Percentiles rank a stretch among this genome's conserved stretches.
Conservation (phyloP, 139 green algal species). For the Chlorella sp. region DNA sequence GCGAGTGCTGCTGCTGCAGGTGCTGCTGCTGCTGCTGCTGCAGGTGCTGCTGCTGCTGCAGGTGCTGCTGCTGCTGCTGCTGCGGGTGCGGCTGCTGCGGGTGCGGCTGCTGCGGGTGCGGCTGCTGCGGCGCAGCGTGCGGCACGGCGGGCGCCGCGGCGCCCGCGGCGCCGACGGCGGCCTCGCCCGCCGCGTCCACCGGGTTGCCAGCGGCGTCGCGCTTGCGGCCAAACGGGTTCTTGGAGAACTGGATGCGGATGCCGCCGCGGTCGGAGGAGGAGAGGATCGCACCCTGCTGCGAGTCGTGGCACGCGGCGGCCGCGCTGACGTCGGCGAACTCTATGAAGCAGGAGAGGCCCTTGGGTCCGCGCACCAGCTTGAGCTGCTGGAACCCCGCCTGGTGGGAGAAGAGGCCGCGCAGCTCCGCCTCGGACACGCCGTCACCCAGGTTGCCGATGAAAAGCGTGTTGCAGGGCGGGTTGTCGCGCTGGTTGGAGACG, state of each 20-base stretch:
- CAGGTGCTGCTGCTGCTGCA: too few species aligned
- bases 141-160: too few species aligned
- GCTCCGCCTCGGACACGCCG: slow-evolving; percentile 62
- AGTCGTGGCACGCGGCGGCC: slow-evolving; percentile 71
- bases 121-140: not conserved
- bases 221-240: slow-evolving; percentile 92
- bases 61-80: too few species aligned
- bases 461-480: slow-evolving; percentile 94
- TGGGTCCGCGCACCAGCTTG: slow-evolving; percentile 72
- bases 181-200: not conserved
- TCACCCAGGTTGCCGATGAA: slow-evolving; percentile 91
- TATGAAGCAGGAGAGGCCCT: slow-evolving; percentile 81
- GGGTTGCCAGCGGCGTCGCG: slow-evolving; percentile 55
- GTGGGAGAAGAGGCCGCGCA: slow-evolving; percentile 69
- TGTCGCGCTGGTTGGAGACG: slow-evolving; percentile 85
- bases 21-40: too few species aligned
- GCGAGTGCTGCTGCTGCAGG: too few species aligned
- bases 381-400: slow-evolving; percentile 77
- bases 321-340: slow-evolving; percentile 79
- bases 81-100: too few species aligned
- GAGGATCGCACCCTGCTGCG: slow-evolving; percentile 73
- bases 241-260: slow-evolving; percentile 89
- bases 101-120: not conserved
- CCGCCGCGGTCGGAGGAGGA: slow-evolving; percentile 77
- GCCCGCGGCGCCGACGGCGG: not conserved